Evolutionary conservation across 345 rosid genomes (phyloP).

Genomic region (Pseudoturritis turrita): DNA sequence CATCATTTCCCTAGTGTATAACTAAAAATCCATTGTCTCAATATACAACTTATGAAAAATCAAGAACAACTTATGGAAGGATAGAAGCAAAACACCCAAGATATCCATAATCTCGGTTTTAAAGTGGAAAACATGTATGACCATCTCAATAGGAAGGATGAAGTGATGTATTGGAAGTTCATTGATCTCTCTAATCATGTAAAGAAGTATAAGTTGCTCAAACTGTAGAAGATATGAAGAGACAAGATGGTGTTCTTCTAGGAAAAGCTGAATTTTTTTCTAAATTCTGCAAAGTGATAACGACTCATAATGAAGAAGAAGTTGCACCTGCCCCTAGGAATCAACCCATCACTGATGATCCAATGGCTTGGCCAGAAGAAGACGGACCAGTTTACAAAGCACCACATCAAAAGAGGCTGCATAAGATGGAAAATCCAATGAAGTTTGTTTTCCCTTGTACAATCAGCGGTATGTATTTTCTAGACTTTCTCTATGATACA

Average conservation of each 20-base stretch:
- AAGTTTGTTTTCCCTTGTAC: too few species aligned
- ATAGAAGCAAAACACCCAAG: background rate
- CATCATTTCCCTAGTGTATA: too few species aligned
- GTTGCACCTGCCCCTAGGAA: background rate
- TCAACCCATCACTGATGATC: background rate
- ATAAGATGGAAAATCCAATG: too few species aligned
- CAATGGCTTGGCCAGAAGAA: background rate
- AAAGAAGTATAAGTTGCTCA: background rate
- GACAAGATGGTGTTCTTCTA: background rate
- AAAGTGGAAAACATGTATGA: background rate
- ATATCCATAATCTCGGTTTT: too few species aligned
- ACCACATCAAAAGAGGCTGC: too few species aligned
- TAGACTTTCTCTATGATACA: too few species aligned
- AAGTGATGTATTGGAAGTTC: background rate
- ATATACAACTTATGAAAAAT: too few species aligned
- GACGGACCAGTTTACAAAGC: too few species aligned
- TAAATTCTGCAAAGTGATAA: background rate
- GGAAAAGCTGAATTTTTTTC: background rate
- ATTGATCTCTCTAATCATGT: background rate
- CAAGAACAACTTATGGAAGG: background rate
- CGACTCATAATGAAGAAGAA: too few species aligned
- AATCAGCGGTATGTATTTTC: too few species aligned
- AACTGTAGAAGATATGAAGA: background rate
- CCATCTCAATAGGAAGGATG: too few species aligned
- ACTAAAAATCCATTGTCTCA: too few species aligned